Conservation (phyloP, 495 filamentous ascomycete genomes). For the Lasiosphaeria hispida region DNA sequence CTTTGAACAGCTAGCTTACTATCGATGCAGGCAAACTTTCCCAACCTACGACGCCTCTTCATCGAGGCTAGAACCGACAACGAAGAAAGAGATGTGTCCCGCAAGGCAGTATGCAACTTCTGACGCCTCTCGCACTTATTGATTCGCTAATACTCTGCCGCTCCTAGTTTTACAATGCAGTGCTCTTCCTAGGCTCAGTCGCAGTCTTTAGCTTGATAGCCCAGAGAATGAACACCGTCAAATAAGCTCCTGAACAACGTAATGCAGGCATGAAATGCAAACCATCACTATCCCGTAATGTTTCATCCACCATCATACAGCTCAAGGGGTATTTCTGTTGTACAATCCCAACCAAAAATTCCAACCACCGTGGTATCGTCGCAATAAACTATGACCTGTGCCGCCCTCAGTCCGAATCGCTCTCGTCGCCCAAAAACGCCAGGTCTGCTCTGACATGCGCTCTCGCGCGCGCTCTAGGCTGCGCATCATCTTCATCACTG, state of each 20-base stretch:
- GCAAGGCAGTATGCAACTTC: slow-evolving; percentile 70
- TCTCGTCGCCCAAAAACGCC: slow-evolving; percentile 45
- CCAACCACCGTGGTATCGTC: background rate
- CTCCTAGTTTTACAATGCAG: slow-evolving; percentile 89
- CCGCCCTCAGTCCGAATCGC: slow-evolving; percentile 42
- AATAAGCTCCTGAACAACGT: slow-evolving; percentile 21
- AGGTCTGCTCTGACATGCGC: slow-evolving; percentile 41
- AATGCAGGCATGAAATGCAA: background rate
- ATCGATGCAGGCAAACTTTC: slow-evolving; percentile 72
- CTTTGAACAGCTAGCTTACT: background rate
- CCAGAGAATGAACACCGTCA: slow-evolving; percentile 58
- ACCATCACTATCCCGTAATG: too few relatives aligned
- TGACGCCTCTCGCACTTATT: background rate
- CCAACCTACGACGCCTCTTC: slow-evolving; percentile 92
- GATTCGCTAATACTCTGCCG: background rate
- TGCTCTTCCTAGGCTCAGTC: slow-evolving; percentile 92
- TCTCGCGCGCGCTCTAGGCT: slow-evolving; percentile 25
- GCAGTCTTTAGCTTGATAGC: slow-evolving; percentile 89
- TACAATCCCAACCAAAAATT: background rate
- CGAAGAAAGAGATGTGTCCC: slow-evolving; percentile 91
- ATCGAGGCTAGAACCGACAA: slow-evolving; percentile 91
- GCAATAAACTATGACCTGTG: background rate
- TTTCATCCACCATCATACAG: too few relatives aligned
- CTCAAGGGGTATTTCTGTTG: too few relatives aligned
- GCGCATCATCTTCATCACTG: slow-evolving; percentile 28